Evolutionary conservation across 371 early-diverging fungal genomes (phyloP), one percentile per base, ranked within the genome.

Genomic region (Lichtheimia hyalospora): DNA sequence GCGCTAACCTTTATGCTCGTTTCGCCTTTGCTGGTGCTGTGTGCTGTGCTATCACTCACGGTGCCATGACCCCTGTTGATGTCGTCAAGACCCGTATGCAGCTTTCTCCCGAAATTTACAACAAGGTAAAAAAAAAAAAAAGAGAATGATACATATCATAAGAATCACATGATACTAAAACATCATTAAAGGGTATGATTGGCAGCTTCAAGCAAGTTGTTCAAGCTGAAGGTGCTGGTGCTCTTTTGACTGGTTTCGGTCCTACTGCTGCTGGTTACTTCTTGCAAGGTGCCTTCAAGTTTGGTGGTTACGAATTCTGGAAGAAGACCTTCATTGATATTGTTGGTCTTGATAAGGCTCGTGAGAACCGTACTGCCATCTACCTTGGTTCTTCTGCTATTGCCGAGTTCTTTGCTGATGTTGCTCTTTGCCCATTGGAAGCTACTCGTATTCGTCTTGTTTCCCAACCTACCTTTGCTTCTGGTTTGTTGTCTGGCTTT

Each of bases 341-440:
- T 24, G 67, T 88, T 46, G 95, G 95, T 70, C 72, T 79, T 68
- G 92, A 92, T 69, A 86, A 79, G 67, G 90, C 95, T 54, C 67
- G 75, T 62, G 81, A 92, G 72, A 88, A 93, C 88, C 89, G 91
- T 70, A 90, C 88, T 50, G 84, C 87, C 54, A 87, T 95, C 74
- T 94, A 92, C 81, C 84, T 91, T 65, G 85, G 85, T 65, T 76
- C 89, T 43, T 85, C 92, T 63, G 95, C 93, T 58, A 87, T 89
- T 58, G 95, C 96, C 56, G 96, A 95, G 82, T 90, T 95, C 88
- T 85, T 93, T 64, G 96, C 96, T 69, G 94, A 94, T 81, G 89
- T 95, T 65, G 89, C 85, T 48, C 85, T 93, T 61, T 90, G 91
- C 75, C 91, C 91, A 55, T 75, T 89, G 52, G 89, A 90, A 73